Evolutionary conservation across 106 monocot genomes (phyloP).

Genomic region (Dendrobium chrysotoxum): DNA sequence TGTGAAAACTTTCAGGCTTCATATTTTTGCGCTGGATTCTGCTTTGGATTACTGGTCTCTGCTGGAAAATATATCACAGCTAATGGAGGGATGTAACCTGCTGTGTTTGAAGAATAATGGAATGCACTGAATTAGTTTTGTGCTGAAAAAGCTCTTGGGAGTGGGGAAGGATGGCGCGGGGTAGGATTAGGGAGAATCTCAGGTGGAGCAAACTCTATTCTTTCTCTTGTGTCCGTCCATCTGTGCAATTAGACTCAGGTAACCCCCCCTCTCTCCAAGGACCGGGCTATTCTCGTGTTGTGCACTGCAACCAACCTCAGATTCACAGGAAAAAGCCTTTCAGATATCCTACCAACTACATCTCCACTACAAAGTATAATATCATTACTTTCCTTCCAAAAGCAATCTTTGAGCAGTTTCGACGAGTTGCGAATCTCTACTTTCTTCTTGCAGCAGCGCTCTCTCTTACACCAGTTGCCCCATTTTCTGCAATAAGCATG

Average conservation of each 20-base stretch:
- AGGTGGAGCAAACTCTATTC: conserved; percentile 53
- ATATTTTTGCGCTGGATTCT: not conserved
- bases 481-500: conserved; percentile 47
- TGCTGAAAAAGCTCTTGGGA: not conserved
- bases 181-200: conserved; percentile 26
- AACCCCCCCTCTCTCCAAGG: conserved; percentile 14
- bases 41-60: not conserved
- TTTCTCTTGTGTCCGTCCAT: conserved; percentile 39
- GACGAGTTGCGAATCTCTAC: conserved; percentile 42
- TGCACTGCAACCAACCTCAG: conserved; percentile 31
- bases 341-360: conserved; percentile 28
- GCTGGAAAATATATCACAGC: not conserved
- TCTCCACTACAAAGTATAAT: conserved; percentile 48
- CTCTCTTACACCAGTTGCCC: conserved; percentile 39
- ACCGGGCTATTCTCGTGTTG: conserved; percentile 36
- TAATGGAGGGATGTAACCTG: not conserved
- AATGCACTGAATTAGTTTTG: not conserved
- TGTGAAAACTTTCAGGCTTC: not conserved
- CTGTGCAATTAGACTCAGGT: conserved; percentile 11
- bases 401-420: conserved; percentile 48
- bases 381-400: conserved; percentile 40
- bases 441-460: conserved; percentile 35
- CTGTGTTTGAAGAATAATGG: not conserved
- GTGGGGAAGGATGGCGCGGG: conserved; percentile 2
- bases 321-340: conserved; percentile 34